Conservation (phyloP, 2,329 filamentous ascomycete genomes). For the Pseudogymnoascus sp. region DNA sequence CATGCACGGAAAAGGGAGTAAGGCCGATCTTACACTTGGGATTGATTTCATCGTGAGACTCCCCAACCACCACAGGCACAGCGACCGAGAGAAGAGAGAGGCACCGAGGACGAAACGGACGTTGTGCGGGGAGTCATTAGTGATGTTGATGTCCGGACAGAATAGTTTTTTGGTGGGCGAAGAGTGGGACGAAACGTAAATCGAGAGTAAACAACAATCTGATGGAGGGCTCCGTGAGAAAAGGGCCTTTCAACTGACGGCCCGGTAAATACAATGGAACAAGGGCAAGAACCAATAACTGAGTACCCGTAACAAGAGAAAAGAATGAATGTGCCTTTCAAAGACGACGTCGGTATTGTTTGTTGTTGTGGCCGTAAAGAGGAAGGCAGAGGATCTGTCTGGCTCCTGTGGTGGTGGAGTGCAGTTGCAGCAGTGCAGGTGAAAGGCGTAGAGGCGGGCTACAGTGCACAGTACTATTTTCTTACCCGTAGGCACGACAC, state of each 20-base stretch:
- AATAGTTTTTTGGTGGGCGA: constrained; percentile 10
- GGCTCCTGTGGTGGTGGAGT: background rate
- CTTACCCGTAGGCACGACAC: constrained; percentile 4
- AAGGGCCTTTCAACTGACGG: background rate
- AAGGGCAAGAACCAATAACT: background rate
- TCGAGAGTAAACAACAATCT: constrained; percentile 8
- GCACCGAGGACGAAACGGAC: constrained; percentile 9
- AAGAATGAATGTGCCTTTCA: constrained; percentile 8
- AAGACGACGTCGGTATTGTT: constrained; percentile 5
- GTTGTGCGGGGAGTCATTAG: constrained; percentile 11
- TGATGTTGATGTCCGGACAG: constrained; percentile 4
- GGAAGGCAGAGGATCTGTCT: background rate
- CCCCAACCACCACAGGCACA: constrained; percentile 9
- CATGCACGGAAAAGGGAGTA: constrained; percentile 8
- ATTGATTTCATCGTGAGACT: constrained; percentile 15
- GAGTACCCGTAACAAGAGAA: background rate
- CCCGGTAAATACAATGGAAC: constrained; percentile 4
- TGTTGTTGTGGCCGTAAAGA: constrained; percentile 1
- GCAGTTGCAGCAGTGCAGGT: background rate
- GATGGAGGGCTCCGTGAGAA: constrained; percentile 4
- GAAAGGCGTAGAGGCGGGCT: constrained; percentile 3
- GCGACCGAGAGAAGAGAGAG: constrained; percentile 11
- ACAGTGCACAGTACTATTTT: background rate
- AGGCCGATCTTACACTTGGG: constrained; percentile 14
- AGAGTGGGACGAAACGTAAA: constrained; percentile 7